Evolutionary conservation across 2,329 filamentous ascomycete genomes (phyloP).

Genomic region (Tolypocladium sp.): DNA sequence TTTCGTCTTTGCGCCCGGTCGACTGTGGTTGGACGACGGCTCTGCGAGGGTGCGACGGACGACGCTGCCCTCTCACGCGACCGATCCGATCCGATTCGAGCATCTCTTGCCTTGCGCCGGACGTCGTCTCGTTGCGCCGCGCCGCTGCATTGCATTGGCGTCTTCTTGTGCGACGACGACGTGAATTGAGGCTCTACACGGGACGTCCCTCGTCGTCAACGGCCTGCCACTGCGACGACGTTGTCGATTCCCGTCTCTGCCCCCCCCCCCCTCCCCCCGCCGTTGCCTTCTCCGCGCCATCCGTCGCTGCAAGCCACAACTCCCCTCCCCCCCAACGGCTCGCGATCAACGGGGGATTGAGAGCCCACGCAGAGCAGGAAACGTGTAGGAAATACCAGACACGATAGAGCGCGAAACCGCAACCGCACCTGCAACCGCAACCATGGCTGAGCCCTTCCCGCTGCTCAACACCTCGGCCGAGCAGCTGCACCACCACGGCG

Average conservation of each 20-base stretch:
- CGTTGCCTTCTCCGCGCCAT: background rate
- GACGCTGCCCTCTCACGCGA: too few relatives aligned
- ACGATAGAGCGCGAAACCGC: background rate
- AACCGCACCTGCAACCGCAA: conserved; percentile 4
- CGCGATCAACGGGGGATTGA: background rate
- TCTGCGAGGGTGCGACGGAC: too few relatives aligned
- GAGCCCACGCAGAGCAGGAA: background rate
- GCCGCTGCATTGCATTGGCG: too few relatives aligned
- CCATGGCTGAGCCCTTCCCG: conserved; percentile 48
- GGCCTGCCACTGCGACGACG: too few relatives aligned
- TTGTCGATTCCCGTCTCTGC: background rate
- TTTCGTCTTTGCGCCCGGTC: background rate
- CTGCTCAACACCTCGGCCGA: conserved; percentile 42
- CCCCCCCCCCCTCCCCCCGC: background rate
- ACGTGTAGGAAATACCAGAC: background rate
- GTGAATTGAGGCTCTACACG: too few relatives aligned
- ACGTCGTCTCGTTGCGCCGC: too few relatives aligned
- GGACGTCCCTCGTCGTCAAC: too few relatives aligned
- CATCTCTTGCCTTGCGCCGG: too few relatives aligned
- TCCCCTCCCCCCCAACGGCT: background rate
- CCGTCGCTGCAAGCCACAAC: background rate
- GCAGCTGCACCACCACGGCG: conserved; percentile 33
- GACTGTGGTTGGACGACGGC: too few relatives aligned
- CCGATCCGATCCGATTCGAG: too few relatives aligned
- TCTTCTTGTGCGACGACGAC: background rate